Evolutionary conservation across 306 rosid species (phyloP).

Genomic region (Cercis canadensis): DNA sequence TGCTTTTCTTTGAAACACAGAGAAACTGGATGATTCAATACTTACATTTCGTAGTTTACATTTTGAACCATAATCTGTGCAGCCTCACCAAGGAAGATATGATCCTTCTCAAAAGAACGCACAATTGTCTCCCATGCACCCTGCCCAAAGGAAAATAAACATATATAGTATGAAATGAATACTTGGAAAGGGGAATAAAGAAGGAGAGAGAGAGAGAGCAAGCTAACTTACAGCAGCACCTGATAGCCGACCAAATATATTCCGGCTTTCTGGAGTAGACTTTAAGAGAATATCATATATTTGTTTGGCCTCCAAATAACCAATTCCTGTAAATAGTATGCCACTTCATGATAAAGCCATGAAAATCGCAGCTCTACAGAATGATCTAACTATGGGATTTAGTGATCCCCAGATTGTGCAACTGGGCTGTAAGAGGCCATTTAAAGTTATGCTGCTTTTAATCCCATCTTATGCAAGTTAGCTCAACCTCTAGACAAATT

Average conservation of each 20-base stretch:
- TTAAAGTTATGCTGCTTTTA: not conserved
- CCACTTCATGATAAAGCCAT: conserved; percentile 15
- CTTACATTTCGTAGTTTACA: conserved; percentile 95
- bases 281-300: conserved; percentile 72
- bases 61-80: conserved; percentile 86
- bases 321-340: conserved; percentile 62
- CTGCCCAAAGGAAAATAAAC: conserved; percentile 42
- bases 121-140: conserved; percentile 90
- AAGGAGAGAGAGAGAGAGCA: conserved; percentile 16
- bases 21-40: conserved; percentile 29
- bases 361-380: not conserved
- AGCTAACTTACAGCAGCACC: conserved; percentile 79
- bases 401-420: conserved; percentile 1
- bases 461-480: conserved; percentile 7
- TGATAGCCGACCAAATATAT: conserved; percentile 84
- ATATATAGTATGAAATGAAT: not conserved
- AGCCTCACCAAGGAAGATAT: conserved; percentile 92
- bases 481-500: not conserved
- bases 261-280: conserved; percentile 84
- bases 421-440: not conserved
- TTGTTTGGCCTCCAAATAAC: conserved; percentile 80
- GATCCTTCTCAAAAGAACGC: conserved; percentile 80
- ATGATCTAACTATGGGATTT: not conserved
- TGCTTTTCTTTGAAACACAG: not conserved
- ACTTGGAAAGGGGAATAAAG: not conserved